phyloP scores from a whole-genome alignment of 768 basidiomycete species.

The Mycena latifolia region DNA sequence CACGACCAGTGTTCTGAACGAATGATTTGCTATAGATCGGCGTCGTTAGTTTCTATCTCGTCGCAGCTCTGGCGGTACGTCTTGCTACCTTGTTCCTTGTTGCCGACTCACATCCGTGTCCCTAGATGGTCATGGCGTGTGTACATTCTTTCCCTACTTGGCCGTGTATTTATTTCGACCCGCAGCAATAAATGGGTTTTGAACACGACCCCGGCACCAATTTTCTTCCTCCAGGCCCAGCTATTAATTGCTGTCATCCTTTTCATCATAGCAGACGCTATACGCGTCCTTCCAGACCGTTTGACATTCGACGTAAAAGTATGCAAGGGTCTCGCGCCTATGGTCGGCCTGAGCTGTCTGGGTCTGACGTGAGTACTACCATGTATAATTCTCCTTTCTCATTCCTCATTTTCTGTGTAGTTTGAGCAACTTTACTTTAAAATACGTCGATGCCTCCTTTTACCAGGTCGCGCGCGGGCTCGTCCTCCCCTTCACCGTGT shows the following conservation, averaged over 20 bases:
- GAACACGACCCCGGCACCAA: conserved; percentile 75
- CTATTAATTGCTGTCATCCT: conserved; percentile 84
- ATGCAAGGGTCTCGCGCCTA: conserved; percentile 80
- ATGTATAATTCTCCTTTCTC: not conserved
- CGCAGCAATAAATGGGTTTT: conserved; percentile 93
- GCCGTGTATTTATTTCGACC: conserved; percentile 27
- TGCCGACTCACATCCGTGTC: not conserved
- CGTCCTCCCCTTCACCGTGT: conserved; percentile 93
- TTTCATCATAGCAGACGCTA: conserved; percentile 71
- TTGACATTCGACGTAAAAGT: conserved; percentile 73
- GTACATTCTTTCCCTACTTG: conserved; percentile 17
- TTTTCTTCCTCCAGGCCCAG: conserved; percentile 90
- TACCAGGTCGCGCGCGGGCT: conserved; percentile 97
- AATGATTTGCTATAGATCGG: conserved; percentile 60
- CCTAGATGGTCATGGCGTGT: conserved; percentile 93
- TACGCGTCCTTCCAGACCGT: conserved; percentile 76
- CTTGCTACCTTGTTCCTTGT: not conserved
- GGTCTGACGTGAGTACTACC: conserved; percentile 74
- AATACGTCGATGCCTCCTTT: conserved; percentile 95
- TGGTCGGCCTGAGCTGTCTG: conserved; percentile 82
- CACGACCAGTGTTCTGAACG: not conserved
- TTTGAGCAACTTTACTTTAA: conserved; percentile 91
- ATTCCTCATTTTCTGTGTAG: conserved; percentile 51
- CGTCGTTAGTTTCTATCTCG: conserved; percentile 87
- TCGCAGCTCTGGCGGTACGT: conserved; percentile 90